A percentile compares a stretch with the other conserved stretches of the same genome.
Conservation (phyloP, 176 grass and related monocot genomes). For the Oryza glumipatula region DNA sequence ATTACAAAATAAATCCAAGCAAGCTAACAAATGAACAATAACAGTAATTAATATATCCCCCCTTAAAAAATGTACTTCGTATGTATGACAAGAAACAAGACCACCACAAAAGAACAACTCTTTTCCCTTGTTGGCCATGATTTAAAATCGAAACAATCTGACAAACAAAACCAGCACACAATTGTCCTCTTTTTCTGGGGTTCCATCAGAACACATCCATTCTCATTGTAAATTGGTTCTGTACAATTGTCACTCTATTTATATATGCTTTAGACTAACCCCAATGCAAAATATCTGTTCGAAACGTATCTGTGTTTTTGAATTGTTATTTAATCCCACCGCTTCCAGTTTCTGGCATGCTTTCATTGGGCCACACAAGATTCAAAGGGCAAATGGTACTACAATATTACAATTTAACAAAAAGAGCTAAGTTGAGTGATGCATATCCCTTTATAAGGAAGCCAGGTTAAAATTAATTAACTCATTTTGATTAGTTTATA, state of each 20-base stretch:
- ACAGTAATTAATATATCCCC: neutral
- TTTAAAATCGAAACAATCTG: constrained; percentile 7
- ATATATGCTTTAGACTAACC: constrained; percentile 2
- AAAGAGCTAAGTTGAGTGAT: constrained; percentile 9
- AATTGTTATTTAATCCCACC: constrained; percentile 16
- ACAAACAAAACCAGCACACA: constrained; percentile 17
- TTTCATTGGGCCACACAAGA: neutral
- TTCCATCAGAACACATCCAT: neutral
- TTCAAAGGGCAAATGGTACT: constrained; percentile 8
- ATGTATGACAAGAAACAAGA: constrained; percentile 10
- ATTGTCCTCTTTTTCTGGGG: neutral
- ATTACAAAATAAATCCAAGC: constrained; percentile 4
- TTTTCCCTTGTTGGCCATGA: constrained; percentile 11
- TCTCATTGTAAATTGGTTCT: neutral
- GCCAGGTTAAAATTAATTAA: constrained; percentile 1
- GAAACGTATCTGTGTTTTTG: neutral
- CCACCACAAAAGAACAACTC: neutral
- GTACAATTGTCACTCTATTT: neutral
- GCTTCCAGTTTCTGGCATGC: constrained; percentile 8
- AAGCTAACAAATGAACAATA: constrained; percentile 4
- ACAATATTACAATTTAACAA: neutral
- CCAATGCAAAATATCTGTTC: neutral
- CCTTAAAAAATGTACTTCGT: neutral
- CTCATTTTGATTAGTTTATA: constrained; percentile 12
- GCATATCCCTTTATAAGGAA: constrained; percentile 12